Evolutionary conservation across 2,329 filamentous ascomycete genomes (phyloP), one percentile per base, ranked within the genome.

Genomic region (Fusarium chlamydosporum): DNA sequence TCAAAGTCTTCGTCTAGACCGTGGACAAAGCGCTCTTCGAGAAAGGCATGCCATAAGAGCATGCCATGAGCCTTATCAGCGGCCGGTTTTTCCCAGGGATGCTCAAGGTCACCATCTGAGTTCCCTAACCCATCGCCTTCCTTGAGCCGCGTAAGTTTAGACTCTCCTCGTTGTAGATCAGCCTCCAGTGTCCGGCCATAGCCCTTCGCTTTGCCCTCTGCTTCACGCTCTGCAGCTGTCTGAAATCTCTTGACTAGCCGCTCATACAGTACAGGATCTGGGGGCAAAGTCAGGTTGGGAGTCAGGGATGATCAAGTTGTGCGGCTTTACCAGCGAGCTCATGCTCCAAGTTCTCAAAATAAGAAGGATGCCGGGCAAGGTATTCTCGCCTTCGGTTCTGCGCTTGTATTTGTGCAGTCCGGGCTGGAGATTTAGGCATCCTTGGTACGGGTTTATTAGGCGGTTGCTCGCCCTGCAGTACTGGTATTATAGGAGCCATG

Each of bases 311-410:
- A 53, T 54, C 40, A 18, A 33, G 16, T 45, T 48, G 40, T 35
- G 37, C 31, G 10, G 43, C 26, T 41, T 34, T 73, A 86, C 85
- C 82, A 26, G 84, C 83, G 37, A 88, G 80, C 72, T 89, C 86
- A 61, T 88, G 86, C 43, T 89, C 86, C 5, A 81, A 65, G 18
- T 76, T 83, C 33, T 78, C 68, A 76, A 95, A 91, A 80, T 96
- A 97, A 55, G 88, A 85, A 4, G 91, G 89, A 75, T 95, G 87
- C 6, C 86, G 82, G 64, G 90, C 86, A 26, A 97, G 84, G 75
- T 93, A 96, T 73, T 90, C 89, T 70, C 92, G 90, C 15, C 93
- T 87, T 51, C 93, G 86, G 79, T 96, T 96, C 79, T 92, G 93
- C 27, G 87, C 81, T 34, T 84, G 82, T 50, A 93, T 85, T 47